Base-by-base conservation (phyloP, 306 rosid species). In the Lagenaria siceraria region DNA sequence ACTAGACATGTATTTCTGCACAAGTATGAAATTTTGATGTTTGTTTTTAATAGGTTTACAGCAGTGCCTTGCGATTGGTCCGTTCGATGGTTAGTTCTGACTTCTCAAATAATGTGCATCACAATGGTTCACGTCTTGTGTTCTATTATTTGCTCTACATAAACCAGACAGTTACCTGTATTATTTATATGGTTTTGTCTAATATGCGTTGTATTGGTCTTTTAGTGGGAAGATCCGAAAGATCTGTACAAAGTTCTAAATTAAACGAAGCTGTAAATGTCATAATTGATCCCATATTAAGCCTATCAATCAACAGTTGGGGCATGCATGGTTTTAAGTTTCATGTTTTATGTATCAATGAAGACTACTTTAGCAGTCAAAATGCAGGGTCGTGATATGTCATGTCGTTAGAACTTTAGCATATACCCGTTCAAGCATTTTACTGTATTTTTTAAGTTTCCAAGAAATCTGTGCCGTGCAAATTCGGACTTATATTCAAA, bases 61-160 rank as follows among this genome's bases (percentile, higher is more conserved):
- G 92, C 80, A 95, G 97, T 87, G 99, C 99, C 85, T 82, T 95
- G 91, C 89, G 98, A 82, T 87, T 95, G 85, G 99, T 95, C 81
- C 96, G 97, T 29, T 95, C 98, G 77, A 92, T 95, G 99, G 99
- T 95, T 84, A 92, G 96, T 85, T 71, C 72, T 53, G 49, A 59
- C 69, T 66, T 76, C 77, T 65, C 78, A 11, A 42, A 78, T 46
- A 31, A 29, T 61, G 79, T 55, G 51, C 64, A 43, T 58, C 33
- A 58, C 72, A 78, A 40, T 75, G 65, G 70, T 22, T 48, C 75
- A 35, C 52, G 48, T 4, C 12, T 69, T 27, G 1, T 56, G 13
- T 74, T 53, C 33, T 74, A 74, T 74, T 27, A 31, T 53, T 52
- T 52, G 15, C 40, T 48, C 51, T 19, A 8, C 48, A 71, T 46